Conservation (phyloP, 306 rosid genomes). For the Malus sieversii region DNA sequence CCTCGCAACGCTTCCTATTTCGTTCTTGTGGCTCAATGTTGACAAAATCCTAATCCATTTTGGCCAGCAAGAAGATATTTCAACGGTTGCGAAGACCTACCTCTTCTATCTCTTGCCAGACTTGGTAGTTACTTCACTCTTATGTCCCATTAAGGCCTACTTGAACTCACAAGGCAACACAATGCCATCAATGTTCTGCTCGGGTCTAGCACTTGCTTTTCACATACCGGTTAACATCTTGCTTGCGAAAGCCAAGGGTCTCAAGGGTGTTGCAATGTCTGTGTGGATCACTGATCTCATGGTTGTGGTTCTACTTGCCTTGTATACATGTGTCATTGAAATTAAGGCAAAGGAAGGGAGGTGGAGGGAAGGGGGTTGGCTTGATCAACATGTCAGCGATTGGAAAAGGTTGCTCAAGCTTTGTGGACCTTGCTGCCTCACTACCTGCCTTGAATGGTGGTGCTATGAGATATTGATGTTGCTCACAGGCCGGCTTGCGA, state of each 20-base stretch:
- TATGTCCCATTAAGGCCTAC: conserved; percentile 77
- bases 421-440: conserved; percentile 75
- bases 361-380: conserved; percentile 78
- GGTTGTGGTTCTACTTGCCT: conserved; percentile 42
- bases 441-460: conserved; percentile 94
- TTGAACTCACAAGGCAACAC: conserved; percentile 62
- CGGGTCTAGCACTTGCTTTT: conserved; percentile 48
- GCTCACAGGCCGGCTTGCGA: conserved; percentile 59
- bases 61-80: conserved; percentile 68
- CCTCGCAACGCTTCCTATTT: conserved; percentile 46
- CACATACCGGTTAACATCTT: conserved; percentile 67
- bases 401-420: conserved; percentile 68
- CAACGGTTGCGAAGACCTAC: conserved; percentile 40
- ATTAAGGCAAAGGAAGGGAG: conserved; percentile 15
- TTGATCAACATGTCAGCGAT: conserved; percentile 44
- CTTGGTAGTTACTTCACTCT: conserved; percentile 52
- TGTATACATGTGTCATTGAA: conserved; percentile 42
- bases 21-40: conserved; percentile 76
- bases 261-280: conserved; percentile 68
- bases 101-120: conserved; percentile 65
- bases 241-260: conserved; percentile 55
- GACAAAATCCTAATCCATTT: conserved; percentile 58
- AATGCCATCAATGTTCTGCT: conserved; percentile 70
- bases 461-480: conserved; percentile 78
- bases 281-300: conserved; percentile 74